Evolutionary conservation across 139 green algal genomes (phyloP).

Genomic region (Auxenochlorella pyrenoidosa): DNA sequence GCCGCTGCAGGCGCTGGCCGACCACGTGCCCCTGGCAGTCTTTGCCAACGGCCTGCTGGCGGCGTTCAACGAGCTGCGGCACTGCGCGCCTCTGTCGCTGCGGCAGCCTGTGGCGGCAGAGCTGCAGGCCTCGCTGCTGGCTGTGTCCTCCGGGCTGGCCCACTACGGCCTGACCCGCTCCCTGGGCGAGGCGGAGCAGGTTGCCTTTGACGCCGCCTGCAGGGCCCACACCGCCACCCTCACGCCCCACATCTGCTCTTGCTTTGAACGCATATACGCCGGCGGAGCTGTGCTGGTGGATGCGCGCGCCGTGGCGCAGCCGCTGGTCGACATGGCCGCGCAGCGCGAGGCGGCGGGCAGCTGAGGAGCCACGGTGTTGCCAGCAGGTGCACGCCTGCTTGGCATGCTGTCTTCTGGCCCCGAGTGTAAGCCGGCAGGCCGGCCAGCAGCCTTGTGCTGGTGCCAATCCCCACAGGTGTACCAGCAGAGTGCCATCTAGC

Average conservation of each 20-base stretch:
- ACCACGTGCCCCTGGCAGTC: slow-evolving; percentile 91
- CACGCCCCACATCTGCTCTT: slow-evolving; percentile 65
- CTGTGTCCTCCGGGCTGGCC: slow-evolving; percentile 60
- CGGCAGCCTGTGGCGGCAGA: slow-evolving; percentile 16
- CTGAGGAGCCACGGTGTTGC: background rate
- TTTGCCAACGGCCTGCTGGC: slow-evolving; percentile 91
- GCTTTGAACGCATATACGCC: slow-evolving; percentile 70
- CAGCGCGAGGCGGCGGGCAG: slow-evolving; percentile 3
- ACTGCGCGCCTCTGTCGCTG: slow-evolving; percentile 80
- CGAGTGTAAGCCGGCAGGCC: too few relatives aligned
- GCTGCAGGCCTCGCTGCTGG: slow-evolving; percentile 63
- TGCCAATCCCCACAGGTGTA: too few relatives aligned
- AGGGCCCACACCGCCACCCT: slow-evolving; percentile 58
- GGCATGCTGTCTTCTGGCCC: too few relatives aligned
- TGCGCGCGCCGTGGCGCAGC: background rate
- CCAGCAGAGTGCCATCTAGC: too few relatives aligned
- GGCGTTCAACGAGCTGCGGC: slow-evolving; percentile 95
- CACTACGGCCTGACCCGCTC: slow-evolving; percentile 64
- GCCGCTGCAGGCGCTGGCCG: slow-evolving; percentile 88
- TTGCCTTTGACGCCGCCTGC: slow-evolving; percentile 49
- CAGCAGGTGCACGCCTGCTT: background rate
- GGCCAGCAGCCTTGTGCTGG: too few relatives aligned
- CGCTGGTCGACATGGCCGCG: slow-evolving; percentile 5
- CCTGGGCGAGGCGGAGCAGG: slow-evolving; percentile 57
- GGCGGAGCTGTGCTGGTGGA: slow-evolving; percentile 31